Evolutionary conservation across 352 stramenopile genomes (phyloP), one percentile per base, ranked within the genome.

Genomic region (Globisporangium cederbergense): DNA sequence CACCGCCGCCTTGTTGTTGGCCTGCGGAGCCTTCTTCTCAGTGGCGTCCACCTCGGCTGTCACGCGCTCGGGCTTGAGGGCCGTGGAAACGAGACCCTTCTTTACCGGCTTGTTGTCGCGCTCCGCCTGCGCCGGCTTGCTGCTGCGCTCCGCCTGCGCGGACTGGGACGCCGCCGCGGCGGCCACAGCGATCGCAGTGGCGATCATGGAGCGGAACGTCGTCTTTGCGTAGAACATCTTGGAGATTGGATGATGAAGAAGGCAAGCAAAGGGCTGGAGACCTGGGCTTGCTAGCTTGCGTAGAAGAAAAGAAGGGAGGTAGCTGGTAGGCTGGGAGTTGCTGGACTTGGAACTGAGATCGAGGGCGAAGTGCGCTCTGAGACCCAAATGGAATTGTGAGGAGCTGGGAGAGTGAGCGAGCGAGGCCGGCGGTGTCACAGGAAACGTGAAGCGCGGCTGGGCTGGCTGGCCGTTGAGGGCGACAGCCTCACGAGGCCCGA

Each of bases 181-280:
- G 34, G 45, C 45, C 6, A 64, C 47, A 18, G 58, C 58, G 46
- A 64, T 38, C 32, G 58, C 58, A 2, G 49, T 54, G n/a, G 47
- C 58, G 47, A 58, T 55, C 14, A 58, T 54, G 30, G 34, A 64
- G 58, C 58, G 58, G 47, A 64, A 54, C 10, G 58, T 64, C 20
- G 45, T 50, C 58, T 64, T 64, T 25, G 58, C 58, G 47, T 64
- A 64, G 20, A 64, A 51, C 58, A 64, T 64, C 46, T 58, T 51
- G 58, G 9, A 16, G 16, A 16, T 34, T 11, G n/a, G 3, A 20
- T 11, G 45, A 40, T 36, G 18, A 22, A 45, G 57, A 5, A 20
- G 43, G 32, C 14, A 9, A 34, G 22, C 10, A 18, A 62, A 20
- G 40, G 4, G 22, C 32, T 36, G 32, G 7, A 36, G 14, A 58